These are phyloP conservation scores for Botrytis hyacinthi DNA, from an alignment of 2,329 filamentous ascomycete genomes.

Conservation along the genomic window DNA sequence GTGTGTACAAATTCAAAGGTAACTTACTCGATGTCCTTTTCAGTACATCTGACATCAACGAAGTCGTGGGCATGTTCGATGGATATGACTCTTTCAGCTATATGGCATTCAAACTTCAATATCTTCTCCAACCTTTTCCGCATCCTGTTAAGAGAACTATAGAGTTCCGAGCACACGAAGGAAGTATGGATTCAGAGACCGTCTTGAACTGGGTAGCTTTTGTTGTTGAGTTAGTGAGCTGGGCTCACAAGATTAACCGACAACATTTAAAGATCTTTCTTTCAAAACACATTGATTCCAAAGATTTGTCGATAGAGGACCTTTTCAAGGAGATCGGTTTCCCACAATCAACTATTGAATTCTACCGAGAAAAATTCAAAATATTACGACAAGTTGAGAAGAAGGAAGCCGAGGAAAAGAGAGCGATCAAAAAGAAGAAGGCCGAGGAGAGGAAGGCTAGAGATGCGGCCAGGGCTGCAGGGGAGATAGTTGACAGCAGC, in stretches of 20 bases:
- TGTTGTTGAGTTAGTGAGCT: background rate
- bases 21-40: background rate
- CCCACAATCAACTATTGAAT: background rate
- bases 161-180: conserved; percentile 31
- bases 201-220: conserved; percentile 19
- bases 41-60: background rate
- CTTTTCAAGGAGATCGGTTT: conserved; percentile 11
- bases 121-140: background rate
- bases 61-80: background rate
- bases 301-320: background rate
- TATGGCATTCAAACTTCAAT: background rate
- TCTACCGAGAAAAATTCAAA: background rate
- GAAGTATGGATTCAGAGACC: conserved; percentile 22
- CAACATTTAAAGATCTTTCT: conserved; percentile 4
- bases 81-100: background rate
- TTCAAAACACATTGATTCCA: background rate
- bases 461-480: background rate
- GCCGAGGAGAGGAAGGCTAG: background rate
- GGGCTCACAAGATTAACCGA: conserved; percentile 1
- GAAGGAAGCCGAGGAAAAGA: background rate
- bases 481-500: background rate
- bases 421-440: background rate
- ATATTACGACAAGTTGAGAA: background rate
- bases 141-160: conserved; percentile 18
- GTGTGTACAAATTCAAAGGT: background rate